Evolutionary conservation across 139 green algal genomes (phyloP).

Genomic region (Volvox reticuliferus): DNA sequence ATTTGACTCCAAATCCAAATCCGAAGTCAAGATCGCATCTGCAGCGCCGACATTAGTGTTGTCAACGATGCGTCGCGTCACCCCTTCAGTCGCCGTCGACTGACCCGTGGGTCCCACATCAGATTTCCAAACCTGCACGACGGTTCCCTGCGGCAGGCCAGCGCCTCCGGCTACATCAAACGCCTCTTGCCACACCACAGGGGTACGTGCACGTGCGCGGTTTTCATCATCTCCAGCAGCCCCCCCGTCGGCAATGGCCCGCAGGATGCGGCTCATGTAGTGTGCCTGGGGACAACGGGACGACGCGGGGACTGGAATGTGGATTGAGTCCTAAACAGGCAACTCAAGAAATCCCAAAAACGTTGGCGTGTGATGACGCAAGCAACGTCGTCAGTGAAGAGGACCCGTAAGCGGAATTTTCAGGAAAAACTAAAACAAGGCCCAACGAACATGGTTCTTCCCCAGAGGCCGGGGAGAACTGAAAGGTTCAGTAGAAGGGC

Average conservation of each 20-base stretch:
- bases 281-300: neutral
- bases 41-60: neutral
- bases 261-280: constrained; percentile 56
- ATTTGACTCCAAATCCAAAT: neutral
- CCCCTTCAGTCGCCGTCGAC: neutral
- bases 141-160: neutral
- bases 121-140: constrained; percentile 24
- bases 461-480: too few relatives aligned
- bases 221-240: neutral
- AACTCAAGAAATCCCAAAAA: too few relatives aligned
- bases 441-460: too few relatives aligned
- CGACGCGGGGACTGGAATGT: neutral
- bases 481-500: too few relatives aligned
- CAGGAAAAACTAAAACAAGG: too few relatives aligned
- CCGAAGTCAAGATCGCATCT: neutral
- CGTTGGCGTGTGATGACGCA: too few relatives aligned
- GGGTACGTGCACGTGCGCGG: constrained; percentile 17
- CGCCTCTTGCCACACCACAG: constrained; percentile 73
- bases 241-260: constrained; percentile 7
- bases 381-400: too few relatives aligned
- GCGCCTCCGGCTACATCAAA: constrained; percentile 51
- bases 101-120: neutral
- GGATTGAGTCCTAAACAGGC: too few relatives aligned
- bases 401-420: too few relatives aligned
- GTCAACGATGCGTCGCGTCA: neutral